phyloP scores from a whole-genome alignment of 345 rosid species.

The Pistacia vera region DNA sequence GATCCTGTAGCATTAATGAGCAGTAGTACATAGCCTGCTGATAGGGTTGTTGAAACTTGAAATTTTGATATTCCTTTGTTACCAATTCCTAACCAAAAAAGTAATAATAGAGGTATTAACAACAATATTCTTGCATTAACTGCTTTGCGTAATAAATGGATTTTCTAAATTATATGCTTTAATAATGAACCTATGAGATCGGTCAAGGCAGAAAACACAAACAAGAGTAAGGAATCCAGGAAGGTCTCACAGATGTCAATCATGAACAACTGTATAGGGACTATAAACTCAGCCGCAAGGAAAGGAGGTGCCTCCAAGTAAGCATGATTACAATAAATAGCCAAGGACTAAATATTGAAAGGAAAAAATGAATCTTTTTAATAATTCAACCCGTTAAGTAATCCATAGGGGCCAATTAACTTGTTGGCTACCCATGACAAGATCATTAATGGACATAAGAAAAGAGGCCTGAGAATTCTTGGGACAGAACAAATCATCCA shows the following conservation, averaged over 20 bases:
- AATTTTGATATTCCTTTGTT: slow-evolving; percentile 68
- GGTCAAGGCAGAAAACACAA: not conserved
- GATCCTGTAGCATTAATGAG: slow-evolving; percentile 66
- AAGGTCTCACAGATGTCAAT: not conserved
- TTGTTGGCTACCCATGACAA: not conserved
- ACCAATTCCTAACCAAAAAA: slow-evolving; percentile 63
- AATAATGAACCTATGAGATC: not conserved
- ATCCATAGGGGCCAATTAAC: not conserved
- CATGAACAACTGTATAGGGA: not conserved
- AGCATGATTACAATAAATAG: not conserved
- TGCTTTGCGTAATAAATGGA: not conserved
- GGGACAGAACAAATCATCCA: not conserved
- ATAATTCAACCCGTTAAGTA: not conserved
- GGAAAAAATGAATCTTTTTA: not conserved
- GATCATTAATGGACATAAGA: not conserved
- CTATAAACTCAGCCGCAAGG: not conserved
- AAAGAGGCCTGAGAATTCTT: not conserved
- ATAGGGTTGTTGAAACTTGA: slow-evolving; percentile 81
- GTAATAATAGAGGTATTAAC: slow-evolving; percentile 9
- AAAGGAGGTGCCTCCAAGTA: not conserved
- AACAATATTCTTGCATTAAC: not conserved
- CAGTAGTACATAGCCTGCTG: slow-evolving; percentile 84
- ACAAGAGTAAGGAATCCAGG: not conserved
- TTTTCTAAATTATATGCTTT: not conserved
- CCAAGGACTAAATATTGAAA: not conserved